These are phyloP conservation scores for Wickerhamomyces ciferrii DNA, from an alignment of 805 yeast genomes.

Conservation along the genomic window DNA sequence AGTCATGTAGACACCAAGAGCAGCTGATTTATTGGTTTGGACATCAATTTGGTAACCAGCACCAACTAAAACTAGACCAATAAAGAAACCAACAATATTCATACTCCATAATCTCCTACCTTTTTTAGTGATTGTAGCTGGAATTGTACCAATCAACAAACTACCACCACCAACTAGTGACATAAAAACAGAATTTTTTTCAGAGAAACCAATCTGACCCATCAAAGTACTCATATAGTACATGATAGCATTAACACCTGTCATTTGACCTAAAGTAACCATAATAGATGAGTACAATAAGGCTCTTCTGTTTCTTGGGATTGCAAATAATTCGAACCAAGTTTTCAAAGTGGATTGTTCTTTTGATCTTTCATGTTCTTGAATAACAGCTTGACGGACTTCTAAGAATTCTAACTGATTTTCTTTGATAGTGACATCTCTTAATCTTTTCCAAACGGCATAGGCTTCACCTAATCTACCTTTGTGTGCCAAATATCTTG, in stretches of 20 bases:
- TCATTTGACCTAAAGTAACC: slow-evolving; percentile 58
- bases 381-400: slow-evolving; percentile 46
- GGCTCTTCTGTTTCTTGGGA: slow-evolving; percentile 59
- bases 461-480: slow-evolving; percentile 47
- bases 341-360: slow-evolving; percentile 32
- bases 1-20: slow-evolving; percentile 55
- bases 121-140: slow-evolving; percentile 57
- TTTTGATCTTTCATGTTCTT: slow-evolving; percentile 35
- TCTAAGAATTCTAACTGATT: slow-evolving; percentile 52
- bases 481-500: slow-evolving; percentile 50
- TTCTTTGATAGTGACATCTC: slow-evolving; percentile 38
- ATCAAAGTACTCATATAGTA: slow-evolving; percentile 59
- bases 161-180: slow-evolving; percentile 68
- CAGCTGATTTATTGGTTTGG: slow-evolving; percentile 36
- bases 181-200: slow-evolving; percentile 53
- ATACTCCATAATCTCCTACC: slow-evolving; percentile 59
- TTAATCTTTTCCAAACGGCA: slow-evolving; percentile 48
- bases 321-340: slow-evolving; percentile 45
- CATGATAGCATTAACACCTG: slow-evolving; percentile 65
- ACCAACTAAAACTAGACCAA: slow-evolving; percentile 58
- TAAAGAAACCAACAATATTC: slow-evolving; percentile 51
- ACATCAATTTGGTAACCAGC: slow-evolving; percentile 42
- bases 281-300: slow-evolving; percentile 50
- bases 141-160: slow-evolving; percentile 56
- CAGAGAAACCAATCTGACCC: slow-evolving; percentile 47